Base-by-base conservation (phyloP, 1,284 basidiomycete species). In the Naganishia liquefaciens region DNA sequence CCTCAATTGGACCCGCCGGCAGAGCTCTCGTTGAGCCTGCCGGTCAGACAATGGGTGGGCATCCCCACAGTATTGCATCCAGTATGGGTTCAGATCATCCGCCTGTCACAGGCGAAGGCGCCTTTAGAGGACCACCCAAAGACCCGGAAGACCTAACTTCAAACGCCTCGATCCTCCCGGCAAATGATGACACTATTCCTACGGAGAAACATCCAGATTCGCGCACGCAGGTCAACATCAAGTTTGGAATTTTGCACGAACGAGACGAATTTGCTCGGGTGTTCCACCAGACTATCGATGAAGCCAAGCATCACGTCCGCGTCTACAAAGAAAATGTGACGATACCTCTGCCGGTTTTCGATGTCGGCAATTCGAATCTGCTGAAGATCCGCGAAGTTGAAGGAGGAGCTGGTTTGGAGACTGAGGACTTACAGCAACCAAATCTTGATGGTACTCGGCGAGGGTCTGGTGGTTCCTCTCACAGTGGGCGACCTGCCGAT, bases 361-460 rank as follows among this genome's bases (percentile, higher is more conserved):
- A 76, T 33, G 69, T 78, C 5, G 76, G 69, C 1, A 73, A 73
- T 5, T 72, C 75, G 10, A 72, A 74, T 43, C 65, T 77, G 30
- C 78, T 79, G 63, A 76, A 76, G 1, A 61, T 80, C n/a, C 69
- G 70, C 25, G 73, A 76, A 64, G 73, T 73, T 4, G 77, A 79
- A 54, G 76, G 73, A 0, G 76, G 76, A 68, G 75, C 75, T 25
- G 64, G 64, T 7, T 39, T 66, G 46, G 44, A 58, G 11, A 40
- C 37, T 23, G 58, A 66, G 21, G 51, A 66, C 19, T 37, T 62
- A 3, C 51, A 37, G 17, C 50, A 46, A 10, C 39, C 28, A 13
- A 51, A 50, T 6, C 49, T 50, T 13, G 63, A 61, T 7, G 33
- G 44, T 3, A 37, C 44, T 13, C 46, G 43, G 25, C 21, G 15